Evolutionary conservation across 108 stramenopile genomes (phyloP), one percentile per base, ranked within the genome.

Genomic region (Skeletonema menzelii): DNA sequence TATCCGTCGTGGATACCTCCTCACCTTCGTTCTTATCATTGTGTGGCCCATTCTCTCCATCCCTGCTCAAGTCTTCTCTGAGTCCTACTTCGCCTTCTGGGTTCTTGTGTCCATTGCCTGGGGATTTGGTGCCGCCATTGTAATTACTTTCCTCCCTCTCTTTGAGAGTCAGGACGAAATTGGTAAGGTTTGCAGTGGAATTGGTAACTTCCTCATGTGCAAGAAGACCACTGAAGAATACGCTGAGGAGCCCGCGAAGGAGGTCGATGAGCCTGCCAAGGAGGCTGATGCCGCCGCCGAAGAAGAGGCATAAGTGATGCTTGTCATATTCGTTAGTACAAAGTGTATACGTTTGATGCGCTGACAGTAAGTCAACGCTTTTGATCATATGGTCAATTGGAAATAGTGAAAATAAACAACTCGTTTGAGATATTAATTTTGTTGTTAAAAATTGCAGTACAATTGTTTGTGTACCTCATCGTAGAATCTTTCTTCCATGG

Each of bases 71-170:
- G 87, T 89, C 0, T 97, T 95, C 73, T 81, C 88, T 53, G 61
- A 84, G 70, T 58, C 60, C 19, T 95, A 95, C 86, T 97, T 95
- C 70, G 78, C 89, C 49, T 95, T 97, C 81, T 97, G 96, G 96
- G 94, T 97, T 34, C 82, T 90, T 38, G 70, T 97, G 20, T 83
- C 92, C 59, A 88, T 95, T 60, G 78, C 85, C 27, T 97, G 96
- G 96, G 96, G 94, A 49, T 88, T 95, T 49, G 87, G 87, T 44
- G 86, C 95, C 27, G 86, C 93, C 34, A 65, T 92, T 46, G 67
- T 85, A 65, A 88, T 95, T 38, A 82, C 85, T 20, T 62, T 91
- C 65, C 80, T 95, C 56, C 96, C 96, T 24, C 76, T 97, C 59
- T 38, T 65, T 32, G 96, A 97, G 80, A 84, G 84, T 67, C 56